These are phyloP conservation scores for Rutstroemia sp. DNA, from an alignment of 2,329 filamentous ascomycete species.

Conservation along the genomic window DNA sequence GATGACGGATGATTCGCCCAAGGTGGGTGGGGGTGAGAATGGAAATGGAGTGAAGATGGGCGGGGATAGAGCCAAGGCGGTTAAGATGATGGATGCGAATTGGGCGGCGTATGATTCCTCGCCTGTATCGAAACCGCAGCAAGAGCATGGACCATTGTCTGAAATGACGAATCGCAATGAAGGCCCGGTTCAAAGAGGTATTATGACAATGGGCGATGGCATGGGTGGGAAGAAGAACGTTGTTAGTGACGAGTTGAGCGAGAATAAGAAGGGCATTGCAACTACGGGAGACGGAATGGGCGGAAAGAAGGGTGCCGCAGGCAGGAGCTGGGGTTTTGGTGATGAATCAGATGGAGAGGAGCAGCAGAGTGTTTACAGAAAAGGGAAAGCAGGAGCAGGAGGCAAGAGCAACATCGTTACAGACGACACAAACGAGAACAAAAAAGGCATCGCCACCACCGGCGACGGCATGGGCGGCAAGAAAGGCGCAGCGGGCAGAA, in stretches of 20 bases:
- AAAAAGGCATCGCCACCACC: slow-evolving; percentile 20
- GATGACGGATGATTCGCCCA: slow-evolving; percentile 62
- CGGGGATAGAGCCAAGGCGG: slow-evolving; percentile 58
- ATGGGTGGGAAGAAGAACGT: slow-evolving; percentile 41
- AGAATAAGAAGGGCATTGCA: not conserved
- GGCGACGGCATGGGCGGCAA: slow-evolving; percentile 54
- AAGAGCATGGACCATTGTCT: slow-evolving; percentile 22
- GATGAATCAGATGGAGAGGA: slow-evolving; percentile 41
- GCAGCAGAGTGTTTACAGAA: slow-evolving; percentile 9
- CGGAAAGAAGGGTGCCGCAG: slow-evolving; percentile 33
- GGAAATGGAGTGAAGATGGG: slow-evolving; percentile 32
- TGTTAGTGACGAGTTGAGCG: slow-evolving; percentile 2
- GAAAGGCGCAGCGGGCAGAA: slow-evolving; percentile 28
- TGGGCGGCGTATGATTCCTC: slow-evolving; percentile 51
- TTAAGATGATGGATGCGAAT: slow-evolving; percentile 65
- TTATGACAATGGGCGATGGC: slow-evolving; percentile 44
- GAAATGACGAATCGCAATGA: slow-evolving; percentile 18
- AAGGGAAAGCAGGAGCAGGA: no score
- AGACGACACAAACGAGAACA: slow-evolving; percentile 3
- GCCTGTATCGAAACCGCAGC: slow-evolving; percentile 33
- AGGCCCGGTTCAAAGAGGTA: slow-evolving; percentile 16
- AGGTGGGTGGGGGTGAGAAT: slow-evolving; percentile 35
- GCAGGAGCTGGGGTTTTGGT: slow-evolving; percentile 47
- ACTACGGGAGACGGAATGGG: slow-evolving; percentile 45
- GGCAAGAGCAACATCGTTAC: slow-evolving; percentile 30